Base-by-base conservation (phyloP, 768 basidiomycete genomes). In the Tylopilus balloui region DNA sequence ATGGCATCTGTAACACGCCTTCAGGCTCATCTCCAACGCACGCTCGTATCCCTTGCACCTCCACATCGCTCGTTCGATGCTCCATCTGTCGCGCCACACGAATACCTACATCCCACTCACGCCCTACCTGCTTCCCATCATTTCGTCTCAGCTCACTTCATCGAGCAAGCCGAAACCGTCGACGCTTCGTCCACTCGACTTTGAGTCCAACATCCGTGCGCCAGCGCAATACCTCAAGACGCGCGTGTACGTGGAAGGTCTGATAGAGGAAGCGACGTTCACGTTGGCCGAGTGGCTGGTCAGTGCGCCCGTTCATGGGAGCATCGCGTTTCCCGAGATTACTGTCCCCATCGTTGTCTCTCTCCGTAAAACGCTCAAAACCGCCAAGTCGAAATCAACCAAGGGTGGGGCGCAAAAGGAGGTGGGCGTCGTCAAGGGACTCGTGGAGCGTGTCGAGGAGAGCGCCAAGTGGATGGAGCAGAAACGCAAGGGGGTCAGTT, bases 31-130 rank as follows among this genome's bases (percentile, higher is more conserved):
- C 41, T 84, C 92, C 24, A 94, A 89, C 52, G 77, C 86, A 12
- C 88, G 95, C 38, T 97, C 92, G 53, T 89, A 89, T 70, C 95
- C 96, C 1, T 87, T 97, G 67, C 94, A 97, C 65, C 78, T 98
- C 24, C 94, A 98, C 66, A 78, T 98, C 50, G 70, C 88, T 28
- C 88, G 91, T 10, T 94, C 96, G 1, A 78, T 98, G 38, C 74
- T 92, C 21, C 86, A 92, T 63, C 78, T 99, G 54, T 83, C 85
- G 32, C 79, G 80, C 42, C 90, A 92, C 64, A 94, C 89, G 3
- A 75, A 79, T 47, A 88, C 80, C 15, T 98, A 91, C 68, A 80
- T 96, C 48, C 93, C 96, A 10, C 75, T 99, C 37, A 74, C 90
- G 0, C 84, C 95, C 2, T 85, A 88, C 70, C 76, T 97, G 50